Percentiles rank a stretch among this genome's conserved stretches.
phyloP scores from a whole-genome alignment of 768 basidiomycete genomes.

The Mycena venus region DNA sequence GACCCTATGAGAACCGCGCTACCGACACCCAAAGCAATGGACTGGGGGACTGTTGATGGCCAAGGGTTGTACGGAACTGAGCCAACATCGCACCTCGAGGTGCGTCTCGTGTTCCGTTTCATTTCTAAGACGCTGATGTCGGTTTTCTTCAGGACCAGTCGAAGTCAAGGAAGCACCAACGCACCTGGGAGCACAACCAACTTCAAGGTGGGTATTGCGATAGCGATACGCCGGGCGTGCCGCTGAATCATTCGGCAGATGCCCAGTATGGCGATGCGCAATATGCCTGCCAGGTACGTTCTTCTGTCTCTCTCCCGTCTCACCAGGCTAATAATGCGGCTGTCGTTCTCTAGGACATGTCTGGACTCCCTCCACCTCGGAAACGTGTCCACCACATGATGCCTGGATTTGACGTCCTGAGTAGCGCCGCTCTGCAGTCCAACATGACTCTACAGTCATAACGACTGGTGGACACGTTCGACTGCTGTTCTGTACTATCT shows the following conservation, averaged over 20 bases:
- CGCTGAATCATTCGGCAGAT: constrained; percentile 29
- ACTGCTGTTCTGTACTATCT: constrained; percentile 18
- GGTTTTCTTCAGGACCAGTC: constrained; percentile 51
- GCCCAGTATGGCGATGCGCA: constrained; percentile 51
- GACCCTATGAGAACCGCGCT: constrained; percentile 60
- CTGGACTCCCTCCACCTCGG: constrained; percentile 65
- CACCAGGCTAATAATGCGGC: constrained; percentile 32
- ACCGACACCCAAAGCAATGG: constrained; percentile 56
- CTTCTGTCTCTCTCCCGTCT: not conserved
- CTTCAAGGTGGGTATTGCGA: constrained; percentile 52
- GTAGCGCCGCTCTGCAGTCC: constrained; percentile 65
- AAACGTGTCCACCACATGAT: constrained; percentile 79
- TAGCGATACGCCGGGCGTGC: not conserved
- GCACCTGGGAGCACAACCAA: constrained; percentile 71
- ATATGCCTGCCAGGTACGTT: constrained; percentile 62
- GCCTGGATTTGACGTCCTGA: constrained; percentile 68
- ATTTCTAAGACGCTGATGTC: constrained; percentile 9
- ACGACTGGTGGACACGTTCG: constrained; percentile 26
- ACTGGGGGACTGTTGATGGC: constrained; percentile 60
- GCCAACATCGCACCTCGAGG: constrained; percentile 59
- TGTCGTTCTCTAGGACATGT: constrained; percentile 59
- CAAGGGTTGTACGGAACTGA: constrained; percentile 60
- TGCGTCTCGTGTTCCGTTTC: constrained; percentile 37
- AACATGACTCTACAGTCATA: constrained; percentile 70
- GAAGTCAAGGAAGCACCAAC: constrained; percentile 68